Base-by-base conservation (phyloP, 2,329 filamentous ascomycete species). In the Ophiostoma sp. region DNA sequence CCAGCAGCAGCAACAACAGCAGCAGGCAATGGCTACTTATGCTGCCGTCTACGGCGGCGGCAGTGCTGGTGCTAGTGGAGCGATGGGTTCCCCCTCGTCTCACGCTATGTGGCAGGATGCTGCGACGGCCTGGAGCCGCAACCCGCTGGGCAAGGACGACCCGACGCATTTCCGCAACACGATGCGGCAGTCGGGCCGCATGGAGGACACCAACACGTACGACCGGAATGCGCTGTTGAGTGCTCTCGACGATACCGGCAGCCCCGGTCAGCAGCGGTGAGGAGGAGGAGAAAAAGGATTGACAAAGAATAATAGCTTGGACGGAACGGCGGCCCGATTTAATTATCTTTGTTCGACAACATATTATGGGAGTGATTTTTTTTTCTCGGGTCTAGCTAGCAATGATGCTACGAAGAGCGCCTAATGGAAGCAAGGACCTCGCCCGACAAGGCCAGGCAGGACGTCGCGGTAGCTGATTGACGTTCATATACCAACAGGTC, bases 81-180 rank as follows among this genome's bases (percentile, higher is more conserved):
- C 55, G 19, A 66, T 66, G 22, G 61, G 36, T 12, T 66, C 61
- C 1, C 22, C 57, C 4, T 19, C 31, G 25, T 28, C 64, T n/a
- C 17, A 28, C 17, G 50, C 25, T 6, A 75, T 75, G 25, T 76
- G 76, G 73, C 74, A 76, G 31, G 74, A 77, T 6, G 77, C 75
- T 3, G 75, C 75, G 15, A 77, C 77, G 3, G 75, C 76, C 5
- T 79, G 77, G 73, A 75, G 76, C 33, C 75, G 76, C 15, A 75
- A 76, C 25, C 57, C 73, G n/a, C 57, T 69, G 4, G 71, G 73
- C 39, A 74, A 74, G 39, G 77, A 79, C 33, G 77, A 78, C 59
- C 75, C 77, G 36, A 75, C 75, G 50, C 75, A 75, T 59, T 78
- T 78, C 57, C 74, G 76, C 57, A 78, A 77, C 55, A 55, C 73